These are phyloP conservation scores for Austroboletus olivaceoglutinosus DNA, from an alignment of 1,284 basidiomycete genomes.

Conservation along the genomic window DNA sequence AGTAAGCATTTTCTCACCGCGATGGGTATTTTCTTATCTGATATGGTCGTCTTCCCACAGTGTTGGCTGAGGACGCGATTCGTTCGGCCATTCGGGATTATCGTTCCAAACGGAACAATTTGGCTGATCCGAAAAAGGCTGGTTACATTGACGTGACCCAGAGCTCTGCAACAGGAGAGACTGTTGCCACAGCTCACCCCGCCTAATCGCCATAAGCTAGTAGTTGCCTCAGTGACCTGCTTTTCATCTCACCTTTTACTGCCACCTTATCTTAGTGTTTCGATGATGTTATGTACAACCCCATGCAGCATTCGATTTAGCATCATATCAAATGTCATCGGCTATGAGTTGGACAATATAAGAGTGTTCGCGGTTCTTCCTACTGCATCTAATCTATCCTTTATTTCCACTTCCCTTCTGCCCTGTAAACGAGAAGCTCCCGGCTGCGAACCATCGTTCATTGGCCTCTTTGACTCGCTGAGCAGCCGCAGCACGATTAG, in stretches of 20 bases:
- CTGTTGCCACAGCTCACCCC: conserved; percentile 63
- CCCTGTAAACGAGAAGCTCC: conserved; percentile 78
- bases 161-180: conserved; percentile 62
- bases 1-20: conserved; percentile 49
- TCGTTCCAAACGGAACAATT: conserved; percentile 67
- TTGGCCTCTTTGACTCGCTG: conserved; percentile 89
- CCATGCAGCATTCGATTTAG: conserved; percentile 11
- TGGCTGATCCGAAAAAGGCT: conserved; percentile 50
- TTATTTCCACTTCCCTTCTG: conserved; percentile 53
- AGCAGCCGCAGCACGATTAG: conserved; percentile 76
- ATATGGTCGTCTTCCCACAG: conserved; percentile 39
- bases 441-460: conserved; percentile 87
- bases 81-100: conserved; percentile 93
- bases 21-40: conserved; percentile 13
- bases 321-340: conserved; percentile 2
- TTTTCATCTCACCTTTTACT: conserved; percentile 8
- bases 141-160: conserved; percentile 81
- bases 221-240: conserved; percentile 1
- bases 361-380: not conserved
- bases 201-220: conserved; percentile 32
- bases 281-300: conserved; percentile 15
- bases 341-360: not conserved
- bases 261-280: conserved; percentile 16
- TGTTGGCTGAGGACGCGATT: conserved; percentile 98
- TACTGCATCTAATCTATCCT: conserved; percentile 9